phyloP scores from a whole-genome alignment of 371 early-diverging fungal genomes.

The Mortierella sp. region DNA sequence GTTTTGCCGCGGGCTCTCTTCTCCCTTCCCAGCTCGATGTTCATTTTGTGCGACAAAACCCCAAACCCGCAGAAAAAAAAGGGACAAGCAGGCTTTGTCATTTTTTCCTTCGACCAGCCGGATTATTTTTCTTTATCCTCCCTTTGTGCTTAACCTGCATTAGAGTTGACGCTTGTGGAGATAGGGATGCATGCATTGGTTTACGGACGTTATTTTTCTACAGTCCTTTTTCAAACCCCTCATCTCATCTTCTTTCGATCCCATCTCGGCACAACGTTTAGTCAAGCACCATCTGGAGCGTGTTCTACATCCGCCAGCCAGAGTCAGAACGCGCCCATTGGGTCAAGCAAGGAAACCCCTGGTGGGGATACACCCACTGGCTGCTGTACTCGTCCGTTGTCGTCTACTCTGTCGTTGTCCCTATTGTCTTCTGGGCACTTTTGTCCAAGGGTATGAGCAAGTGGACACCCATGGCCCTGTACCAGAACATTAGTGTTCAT shows the following conservation, averaged over 20 bases:
- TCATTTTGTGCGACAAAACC: not conserved
- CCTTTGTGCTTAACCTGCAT: not conserved
- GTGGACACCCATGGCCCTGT: conserved; percentile 37
- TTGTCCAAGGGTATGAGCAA: conserved; percentile 20
- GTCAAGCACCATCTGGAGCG: conserved; percentile 38
- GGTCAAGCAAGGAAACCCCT: conserved; percentile 33
- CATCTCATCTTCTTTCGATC: not conserved
- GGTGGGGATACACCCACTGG: conserved; percentile 49
- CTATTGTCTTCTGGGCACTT: conserved; percentile 70
- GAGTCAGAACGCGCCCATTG: conserved; percentile 32
- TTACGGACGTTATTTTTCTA: not conserved
- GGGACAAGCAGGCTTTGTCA: not conserved
- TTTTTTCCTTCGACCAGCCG: not conserved
- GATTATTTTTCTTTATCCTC: not conserved
- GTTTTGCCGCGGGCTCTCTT: not conserved
- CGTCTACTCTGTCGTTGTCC: conserved; percentile 60
- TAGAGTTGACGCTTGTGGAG: not conserved
- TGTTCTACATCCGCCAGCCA: conserved; percentile 37
- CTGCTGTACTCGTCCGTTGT: conserved; percentile 41
- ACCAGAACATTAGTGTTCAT: conserved; percentile 66
- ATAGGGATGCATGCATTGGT: not conserved
- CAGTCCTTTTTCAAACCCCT: not conserved
- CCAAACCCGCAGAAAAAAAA: not conserved
- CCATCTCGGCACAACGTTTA: not conserved
- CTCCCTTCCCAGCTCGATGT: not conserved